Evolutionary conservation across 495 filamentous ascomycete genomes (phyloP).

Genomic region (Daldinia vernicosa): DNA sequence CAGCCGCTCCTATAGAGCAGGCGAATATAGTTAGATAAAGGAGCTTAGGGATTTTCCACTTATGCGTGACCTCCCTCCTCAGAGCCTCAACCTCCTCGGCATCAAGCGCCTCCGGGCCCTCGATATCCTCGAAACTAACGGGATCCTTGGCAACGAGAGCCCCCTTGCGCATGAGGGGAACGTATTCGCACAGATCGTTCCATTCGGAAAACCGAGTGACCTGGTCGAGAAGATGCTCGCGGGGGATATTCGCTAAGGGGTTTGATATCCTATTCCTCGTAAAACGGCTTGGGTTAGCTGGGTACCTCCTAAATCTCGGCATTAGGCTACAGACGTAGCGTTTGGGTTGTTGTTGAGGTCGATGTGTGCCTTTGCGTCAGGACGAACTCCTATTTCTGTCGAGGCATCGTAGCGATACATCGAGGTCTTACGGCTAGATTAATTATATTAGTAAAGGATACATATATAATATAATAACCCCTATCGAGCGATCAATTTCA

Average conservation of each 20-base stretch:
- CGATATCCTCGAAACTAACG: slow-evolving; percentile 60
- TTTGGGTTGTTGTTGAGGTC: slow-evolving; percentile 62
- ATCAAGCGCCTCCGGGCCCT: slow-evolving; percentile 57
- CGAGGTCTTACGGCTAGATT: slow-evolving; percentile 22
- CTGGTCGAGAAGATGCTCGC: slow-evolving; percentile 60
- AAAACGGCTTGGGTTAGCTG: not conserved
- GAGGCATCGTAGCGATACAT: slow-evolving; percentile 25
- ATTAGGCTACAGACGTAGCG: slow-evolving; percentile 53
- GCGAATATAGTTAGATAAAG: slow-evolving; percentile 76
- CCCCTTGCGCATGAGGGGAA: slow-evolving; percentile 63
- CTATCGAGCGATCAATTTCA: not conserved
- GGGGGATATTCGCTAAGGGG: slow-evolving; percentile 65
- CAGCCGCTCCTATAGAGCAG: slow-evolving; percentile 75
- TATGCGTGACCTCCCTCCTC: slow-evolving; percentile 66
- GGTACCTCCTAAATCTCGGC: not conserved
- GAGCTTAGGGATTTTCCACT: slow-evolving; percentile 69
- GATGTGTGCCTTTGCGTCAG: slow-evolving; percentile 48
- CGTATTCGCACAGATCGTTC: slow-evolving; percentile 52
- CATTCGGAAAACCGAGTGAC: slow-evolving; percentile 65
- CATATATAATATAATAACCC: too few species aligned
- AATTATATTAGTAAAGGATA: not conserved
- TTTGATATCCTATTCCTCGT: slow-evolving; percentile 60
- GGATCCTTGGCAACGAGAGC: slow-evolving; percentile 73
- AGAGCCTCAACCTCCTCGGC: slow-evolving; percentile 62
- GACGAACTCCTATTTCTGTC: slow-evolving; percentile 34